A percentile compares a stretch with the other conserved stretches of the same genome.
Evolutionary conservation across 2,329 filamentous ascomycete species (phyloP).

Genomic region (Alternaria gaisen): DNA sequence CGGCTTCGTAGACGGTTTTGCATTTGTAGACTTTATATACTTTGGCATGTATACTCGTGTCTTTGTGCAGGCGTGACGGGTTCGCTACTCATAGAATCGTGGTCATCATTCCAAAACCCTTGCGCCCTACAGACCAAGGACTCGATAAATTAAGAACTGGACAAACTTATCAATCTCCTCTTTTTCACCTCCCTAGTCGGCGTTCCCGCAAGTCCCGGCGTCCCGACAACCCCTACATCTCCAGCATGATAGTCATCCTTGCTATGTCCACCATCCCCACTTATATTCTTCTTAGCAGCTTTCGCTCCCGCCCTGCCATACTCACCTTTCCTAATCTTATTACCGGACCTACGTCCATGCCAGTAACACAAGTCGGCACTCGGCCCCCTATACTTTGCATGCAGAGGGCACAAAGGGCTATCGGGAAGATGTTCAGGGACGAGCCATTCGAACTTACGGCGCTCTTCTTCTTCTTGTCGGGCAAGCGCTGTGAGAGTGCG

Average conservation of each 20-base stretch:
- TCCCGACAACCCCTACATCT: not conserved
- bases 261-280: not conserved
- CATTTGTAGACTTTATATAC: not conserved
- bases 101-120: not conserved
- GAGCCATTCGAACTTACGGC: conserved; percentile 50
- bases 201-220: conserved; percentile 2
- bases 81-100: not conserved
- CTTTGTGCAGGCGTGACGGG: not conserved
- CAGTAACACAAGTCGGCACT: conserved; percentile 54
- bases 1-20: not conserved
- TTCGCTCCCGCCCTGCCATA: conserved; percentile 13
- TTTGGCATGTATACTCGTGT: not conserved
- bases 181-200: conserved; percentile 15
- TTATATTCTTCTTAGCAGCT: conserved; percentile 4
- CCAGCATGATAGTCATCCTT: conserved; percentile 3
- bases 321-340: conserved; percentile 22
- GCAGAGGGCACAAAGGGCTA: conserved; percentile 56
- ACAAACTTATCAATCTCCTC: conserved; percentile 31
- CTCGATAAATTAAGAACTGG: conserved; percentile 12
- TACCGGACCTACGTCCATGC: conserved; percentile 50
- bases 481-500: conserved; percentile 12
- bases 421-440: conserved; percentile 56
- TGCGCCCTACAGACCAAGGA: not conserved
- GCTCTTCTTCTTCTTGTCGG: conserved; percentile 35
- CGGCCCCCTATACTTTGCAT: conserved; percentile 50